These are phyloP conservation scores for Metschnikowia continentalis DNA, from an alignment of 805 yeast species.

Conservation along the genomic window DNA sequence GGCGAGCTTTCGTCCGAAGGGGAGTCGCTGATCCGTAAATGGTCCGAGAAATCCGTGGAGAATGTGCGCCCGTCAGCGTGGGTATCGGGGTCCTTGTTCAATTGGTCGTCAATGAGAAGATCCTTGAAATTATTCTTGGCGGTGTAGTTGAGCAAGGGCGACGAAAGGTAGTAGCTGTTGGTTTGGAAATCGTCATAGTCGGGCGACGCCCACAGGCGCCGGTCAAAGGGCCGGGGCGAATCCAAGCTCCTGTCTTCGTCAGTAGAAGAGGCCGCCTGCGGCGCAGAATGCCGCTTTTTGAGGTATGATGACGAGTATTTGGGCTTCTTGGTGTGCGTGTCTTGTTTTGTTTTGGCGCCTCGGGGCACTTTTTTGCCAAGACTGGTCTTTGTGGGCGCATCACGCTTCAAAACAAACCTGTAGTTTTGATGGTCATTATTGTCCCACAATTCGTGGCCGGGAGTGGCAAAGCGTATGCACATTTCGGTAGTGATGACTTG, in stretches of 20 bases:
- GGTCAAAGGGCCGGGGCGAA: neutral
- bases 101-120: slow-evolving; percentile 2
- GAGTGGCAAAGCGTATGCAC: slow-evolving; percentile 54
- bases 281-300: slow-evolving; percentile 30
- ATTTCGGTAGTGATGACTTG: slow-evolving; percentile 32
- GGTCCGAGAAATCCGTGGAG: neutral
- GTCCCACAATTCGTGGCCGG: slow-evolving; percentile 67
- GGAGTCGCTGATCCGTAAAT: neutral
- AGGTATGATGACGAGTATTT: slow-evolving; percentile 38
- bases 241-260: neutral
- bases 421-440: slow-evolving; percentile 63
- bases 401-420: slow-evolving; percentile 30
- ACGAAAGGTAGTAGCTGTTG: slow-evolving; percentile 33
- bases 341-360: slow-evolving; percentile 12
- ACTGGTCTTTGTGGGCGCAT: neutral
- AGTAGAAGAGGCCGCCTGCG: neutral
- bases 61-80: neutral
- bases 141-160: slow-evolving; percentile 30
- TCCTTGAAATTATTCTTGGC: slow-evolving; percentile 6
- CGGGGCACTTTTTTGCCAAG: slow-evolving; percentile 5
- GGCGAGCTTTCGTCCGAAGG: neutral
- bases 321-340: slow-evolving; percentile 23
- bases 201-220: neutral
- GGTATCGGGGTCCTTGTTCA: neutral
- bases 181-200: slow-evolving; percentile 26